phyloP scores from a whole-genome alignment of 768 basidiomycete genomes.

The Xerocomellus amylosporus region DNA sequence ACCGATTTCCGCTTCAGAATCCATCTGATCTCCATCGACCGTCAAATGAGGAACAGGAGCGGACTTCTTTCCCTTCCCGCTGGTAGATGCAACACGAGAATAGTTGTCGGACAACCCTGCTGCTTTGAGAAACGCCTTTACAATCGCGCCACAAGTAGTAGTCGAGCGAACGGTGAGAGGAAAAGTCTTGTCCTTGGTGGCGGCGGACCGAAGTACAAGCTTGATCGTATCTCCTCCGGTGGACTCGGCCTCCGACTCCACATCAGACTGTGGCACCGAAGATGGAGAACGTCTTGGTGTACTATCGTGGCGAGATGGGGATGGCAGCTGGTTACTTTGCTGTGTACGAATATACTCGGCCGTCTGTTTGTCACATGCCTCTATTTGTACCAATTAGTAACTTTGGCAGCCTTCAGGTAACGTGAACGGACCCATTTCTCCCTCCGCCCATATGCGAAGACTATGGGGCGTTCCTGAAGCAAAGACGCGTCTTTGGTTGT shows the following conservation, averaged over 20 bases:
- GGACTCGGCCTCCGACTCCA: constrained; percentile 37
- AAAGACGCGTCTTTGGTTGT: constrained; percentile 62
- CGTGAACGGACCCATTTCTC: constrained; percentile 53
- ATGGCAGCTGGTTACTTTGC: constrained; percentile 26
- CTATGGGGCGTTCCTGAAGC: constrained; percentile 65
- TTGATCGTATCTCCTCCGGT: constrained; percentile 53
- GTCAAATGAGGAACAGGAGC: constrained; percentile 37
- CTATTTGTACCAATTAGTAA: constrained; percentile 36
- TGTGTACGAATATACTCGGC: constrained; percentile 59
- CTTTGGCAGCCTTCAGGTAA: neutral
- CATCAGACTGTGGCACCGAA: constrained; percentile 26
- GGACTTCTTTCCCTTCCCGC: constrained; percentile 32
- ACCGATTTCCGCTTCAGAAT: constrained; percentile 56
- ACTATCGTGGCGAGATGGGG: constrained; percentile 17
- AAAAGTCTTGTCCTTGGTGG: constrained; percentile 49
- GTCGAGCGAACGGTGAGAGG: constrained; percentile 68
- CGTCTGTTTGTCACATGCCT: constrained; percentile 62
- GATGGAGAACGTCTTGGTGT: constrained; percentile 10
- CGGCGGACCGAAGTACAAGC: constrained; percentile 58
- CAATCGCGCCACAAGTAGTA: constrained; percentile 73
- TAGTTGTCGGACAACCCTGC: constrained; percentile 60
- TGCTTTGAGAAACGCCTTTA: constrained; percentile 71
- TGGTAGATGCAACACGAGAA: constrained; percentile 34
- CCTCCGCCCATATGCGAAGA: constrained; percentile 65
- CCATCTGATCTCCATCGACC: constrained; percentile 72